Base-by-base conservation (phyloP, 352 stramenopile species). In the Peronospora destructor region DNA sequence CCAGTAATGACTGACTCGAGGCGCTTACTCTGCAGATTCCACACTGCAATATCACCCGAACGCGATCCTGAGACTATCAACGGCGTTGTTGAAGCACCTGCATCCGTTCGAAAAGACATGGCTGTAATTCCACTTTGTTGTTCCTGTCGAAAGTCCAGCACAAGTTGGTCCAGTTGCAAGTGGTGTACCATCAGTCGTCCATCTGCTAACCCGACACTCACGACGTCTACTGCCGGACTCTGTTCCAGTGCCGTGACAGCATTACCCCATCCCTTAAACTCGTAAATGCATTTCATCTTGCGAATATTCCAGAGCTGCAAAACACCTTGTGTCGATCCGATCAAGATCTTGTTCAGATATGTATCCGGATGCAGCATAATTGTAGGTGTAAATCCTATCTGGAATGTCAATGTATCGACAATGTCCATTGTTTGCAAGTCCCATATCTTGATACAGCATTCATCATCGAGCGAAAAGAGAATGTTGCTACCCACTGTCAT, bases 331-430 rank as follows among this genome's bases (percentile, higher is more conserved):
- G 86, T 59, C 33, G 79, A 93, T 35, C 85, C 89, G 10, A 97
- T 57, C 13, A 97, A 53, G 34, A 97, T 72, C 71, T 97, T 97
- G 81, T 97, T 97, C 9, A 97, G 50, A 66, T 97, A 97, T 36
- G 91, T 97, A 36, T 78, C 66, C 16, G 91, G 91, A 61, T 97
- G 91, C 55, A 95, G 50, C 50, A 96, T 78, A 16, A 76, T 68
- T 6, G 76, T 82, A 19, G 83, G 82, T 19, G 74, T 87, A 46
- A 92, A 92, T 0, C 51, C 41, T 5, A 36, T 23, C 2, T 70
- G 56, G 36, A 94, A 91, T 13, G 34, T 59, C 41, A 89, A 34
- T 13, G 69, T 68, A 34, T 87, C 64, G 16, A 91, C 34, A 37
- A 71, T 40, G 37, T 84, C 64, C 64, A 87, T 77, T 6, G 76